phyloP scores from a whole-genome alignment of 805 yeast genomes.

The Wickerhamiella kurtzmanii region DNA sequence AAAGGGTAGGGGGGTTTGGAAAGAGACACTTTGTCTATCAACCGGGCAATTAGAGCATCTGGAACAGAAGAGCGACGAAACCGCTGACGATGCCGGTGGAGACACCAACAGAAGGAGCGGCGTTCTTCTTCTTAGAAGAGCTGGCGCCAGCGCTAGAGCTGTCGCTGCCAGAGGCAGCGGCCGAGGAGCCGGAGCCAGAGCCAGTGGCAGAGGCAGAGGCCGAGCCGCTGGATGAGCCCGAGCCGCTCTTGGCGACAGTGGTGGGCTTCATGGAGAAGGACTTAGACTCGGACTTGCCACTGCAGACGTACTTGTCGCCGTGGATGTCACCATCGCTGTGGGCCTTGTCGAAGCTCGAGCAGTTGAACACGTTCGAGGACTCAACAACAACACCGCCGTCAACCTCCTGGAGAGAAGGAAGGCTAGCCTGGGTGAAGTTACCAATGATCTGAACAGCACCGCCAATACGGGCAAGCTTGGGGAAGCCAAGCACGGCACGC shows the following conservation, averaged over 20 bases:
- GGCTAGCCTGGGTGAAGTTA: slow-evolving; percentile 64
- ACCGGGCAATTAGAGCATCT: slow-evolving; percentile 12
- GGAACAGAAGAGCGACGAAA: slow-evolving; percentile 12
- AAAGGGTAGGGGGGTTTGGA: background rate
- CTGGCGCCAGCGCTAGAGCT: slow-evolving; percentile 3
- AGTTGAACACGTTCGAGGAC: slow-evolving; percentile 54
- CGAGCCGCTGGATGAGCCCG: slow-evolving; percentile 7
- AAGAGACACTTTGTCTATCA: too few species aligned
- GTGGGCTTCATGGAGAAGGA: slow-evolving; percentile 15
- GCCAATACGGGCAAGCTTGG: slow-evolving; percentile 54
- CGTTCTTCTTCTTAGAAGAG: slow-evolving; percentile 10
- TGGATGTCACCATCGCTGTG: slow-evolving; percentile 70
- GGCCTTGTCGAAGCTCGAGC: slow-evolving; percentile 58
- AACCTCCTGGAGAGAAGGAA: slow-evolving; percentile 61
- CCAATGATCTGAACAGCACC: slow-evolving; percentile 84
- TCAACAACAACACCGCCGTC: slow-evolving; percentile 85
- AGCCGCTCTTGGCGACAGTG: slow-evolving; percentile 9
- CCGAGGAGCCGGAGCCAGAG: slow-evolving; percentile 7
- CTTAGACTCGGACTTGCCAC: slow-evolving; percentile 24
- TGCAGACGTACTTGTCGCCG: slow-evolving; percentile 64
- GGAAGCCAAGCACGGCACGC: slow-evolving; percentile 56
- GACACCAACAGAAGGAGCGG: slow-evolving; percentile 10
- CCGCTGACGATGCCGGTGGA: slow-evolving; percentile 16
- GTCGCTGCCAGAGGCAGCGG: slow-evolving; percentile 6
- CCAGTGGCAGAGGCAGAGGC: slow-evolving; percentile 7